These are phyloP conservation scores for Phytophthora pini DNA, from an alignment of 352 stramenopile species.

Conservation along the genomic window DNA sequence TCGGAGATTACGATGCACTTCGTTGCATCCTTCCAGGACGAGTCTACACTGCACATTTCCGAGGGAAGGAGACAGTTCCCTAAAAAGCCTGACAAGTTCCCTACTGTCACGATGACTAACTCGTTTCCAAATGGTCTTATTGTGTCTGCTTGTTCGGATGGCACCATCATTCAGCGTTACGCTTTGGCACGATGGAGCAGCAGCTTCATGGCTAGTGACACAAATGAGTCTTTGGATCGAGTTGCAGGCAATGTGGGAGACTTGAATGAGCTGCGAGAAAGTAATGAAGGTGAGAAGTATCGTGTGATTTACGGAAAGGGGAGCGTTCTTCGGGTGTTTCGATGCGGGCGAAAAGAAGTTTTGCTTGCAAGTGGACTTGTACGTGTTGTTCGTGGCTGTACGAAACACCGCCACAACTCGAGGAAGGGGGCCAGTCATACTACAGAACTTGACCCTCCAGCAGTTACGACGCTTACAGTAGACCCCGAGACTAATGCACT, in stretches of 20 bases:
- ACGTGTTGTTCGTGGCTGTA: slow-evolving; percentile 21
- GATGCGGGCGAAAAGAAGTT: slow-evolving; percentile 41
- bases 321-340: slow-evolving; percentile 55
- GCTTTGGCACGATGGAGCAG: not conserved
- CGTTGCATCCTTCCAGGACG: slow-evolving; percentile 61
- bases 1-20: slow-evolving; percentile 44
- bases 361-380: slow-evolving; percentile 63
- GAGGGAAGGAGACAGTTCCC: slow-evolving; percentile 35
- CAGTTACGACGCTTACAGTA: slow-evolving; percentile 42
- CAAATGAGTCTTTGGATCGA: not conserved
- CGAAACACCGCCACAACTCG: slow-evolving; percentile 1
- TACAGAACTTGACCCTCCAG: slow-evolving; percentile 9
- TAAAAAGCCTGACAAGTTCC: slow-evolving; percentile 61
- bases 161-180: slow-evolving; percentile 57
- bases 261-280: slow-evolving; percentile 1
- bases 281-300: slow-evolving; percentile 20
- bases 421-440: slow-evolving; percentile 1
- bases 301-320: slow-evolving; percentile 69
- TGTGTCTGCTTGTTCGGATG: slow-evolving; percentile 65
- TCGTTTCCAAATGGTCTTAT: slow-evolving; percentile 62
- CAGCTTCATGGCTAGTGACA: not conserved
- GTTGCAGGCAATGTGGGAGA: not conserved
- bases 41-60: slow-evolving; percentile 51
- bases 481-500: slow-evolving; percentile 78
- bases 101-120: slow-evolving; percentile 47